Conservation (phyloP, 805 yeast species). For the Metschnikowia colocasiae region DNA sequence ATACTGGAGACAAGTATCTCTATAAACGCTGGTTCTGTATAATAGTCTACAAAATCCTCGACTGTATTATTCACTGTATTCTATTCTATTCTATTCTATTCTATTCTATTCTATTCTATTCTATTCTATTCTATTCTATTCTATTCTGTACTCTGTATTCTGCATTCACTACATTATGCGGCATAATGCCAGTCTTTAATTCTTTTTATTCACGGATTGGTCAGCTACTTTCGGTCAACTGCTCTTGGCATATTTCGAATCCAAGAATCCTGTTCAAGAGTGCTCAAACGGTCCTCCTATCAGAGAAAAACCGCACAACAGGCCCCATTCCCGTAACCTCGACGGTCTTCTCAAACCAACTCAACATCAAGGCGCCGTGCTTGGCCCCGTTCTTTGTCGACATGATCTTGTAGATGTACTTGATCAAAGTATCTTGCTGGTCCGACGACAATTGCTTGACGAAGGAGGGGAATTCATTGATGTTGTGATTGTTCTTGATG, state of each 20-base stretch:
- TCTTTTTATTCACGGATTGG: background rate
- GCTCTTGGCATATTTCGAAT: too few relatives aligned
- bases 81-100: too few relatives aligned
- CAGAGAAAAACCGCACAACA: constrained; percentile 79
- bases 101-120: too few relatives aligned
- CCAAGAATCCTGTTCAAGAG: too few relatives aligned
- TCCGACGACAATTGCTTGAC: constrained; percentile 56
- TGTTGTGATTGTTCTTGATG: constrained; percentile 52
- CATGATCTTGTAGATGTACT: constrained; percentile 87
- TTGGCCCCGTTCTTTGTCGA: constrained; percentile 70
- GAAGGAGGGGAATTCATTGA: constrained; percentile 60
- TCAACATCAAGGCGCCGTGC: constrained; percentile 78
- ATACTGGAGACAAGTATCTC: background rate
- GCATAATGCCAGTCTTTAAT: too few relatives aligned
- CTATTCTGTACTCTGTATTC: too few relatives aligned
- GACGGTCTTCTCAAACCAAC: constrained; percentile 90
- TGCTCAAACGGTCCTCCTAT: constrained; percentile 67
- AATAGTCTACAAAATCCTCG: too few relatives aligned
- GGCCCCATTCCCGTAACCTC: constrained; percentile 86
- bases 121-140: too few relatives aligned
- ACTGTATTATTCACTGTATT: too few relatives aligned
- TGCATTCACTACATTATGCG: too few relatives aligned
- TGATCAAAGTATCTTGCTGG: constrained; percentile 74
- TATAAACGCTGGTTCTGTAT: background rate
- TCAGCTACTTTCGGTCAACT: too few relatives aligned